These are phyloP conservation scores for Bacterosira constricta DNA, from an alignment of 108 stramenopile species.

Conservation along the genomic window DNA sequence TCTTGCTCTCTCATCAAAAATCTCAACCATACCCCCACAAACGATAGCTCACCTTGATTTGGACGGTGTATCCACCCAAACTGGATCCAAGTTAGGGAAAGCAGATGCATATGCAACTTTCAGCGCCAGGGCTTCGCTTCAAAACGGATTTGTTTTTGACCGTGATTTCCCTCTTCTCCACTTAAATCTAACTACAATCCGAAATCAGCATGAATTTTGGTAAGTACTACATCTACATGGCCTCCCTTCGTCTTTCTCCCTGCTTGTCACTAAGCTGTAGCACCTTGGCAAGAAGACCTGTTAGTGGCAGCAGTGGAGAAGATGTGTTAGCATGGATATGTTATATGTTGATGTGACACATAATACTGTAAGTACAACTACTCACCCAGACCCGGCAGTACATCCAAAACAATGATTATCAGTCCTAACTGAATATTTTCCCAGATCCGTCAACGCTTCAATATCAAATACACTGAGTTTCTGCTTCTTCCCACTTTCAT, in stretches of 20 bases:
- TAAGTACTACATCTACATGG: not conserved
- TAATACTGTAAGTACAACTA: conserved; percentile 37
- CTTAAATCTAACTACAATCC: not conserved
- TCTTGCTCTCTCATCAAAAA: too few relatives aligned
- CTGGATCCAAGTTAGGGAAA: too few relatives aligned
- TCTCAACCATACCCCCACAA: too few relatives aligned
- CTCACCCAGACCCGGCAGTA: conserved; percentile 93
- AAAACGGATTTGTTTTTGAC: too few relatives aligned
- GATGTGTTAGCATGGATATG: too few relatives aligned
- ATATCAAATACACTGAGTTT: conserved; percentile 87
- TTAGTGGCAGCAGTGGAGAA: not conserved
- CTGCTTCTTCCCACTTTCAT: conserved; percentile 20
- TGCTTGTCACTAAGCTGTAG: conserved; percentile 21
- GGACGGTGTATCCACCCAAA: too few relatives aligned
- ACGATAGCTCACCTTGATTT: too few relatives aligned
- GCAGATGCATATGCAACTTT: too few relatives aligned
- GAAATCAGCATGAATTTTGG: not conserved
- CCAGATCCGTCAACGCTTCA: conserved; percentile 78
- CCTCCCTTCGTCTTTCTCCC: not conserved
- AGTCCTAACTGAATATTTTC: conserved; percentile 67
- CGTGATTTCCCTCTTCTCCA: not conserved
- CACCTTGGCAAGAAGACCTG: conserved; percentile 39
- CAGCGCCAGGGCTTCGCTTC: too few relatives aligned
- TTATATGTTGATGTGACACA: too few relatives aligned
- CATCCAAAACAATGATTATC: conserved; percentile 99